Percentiles rank a stretch among this genome's conserved stretches.
Evolutionary conservation across 1,139 yeast species (phyloP).

Genomic region (Pichia sp.): DNA sequence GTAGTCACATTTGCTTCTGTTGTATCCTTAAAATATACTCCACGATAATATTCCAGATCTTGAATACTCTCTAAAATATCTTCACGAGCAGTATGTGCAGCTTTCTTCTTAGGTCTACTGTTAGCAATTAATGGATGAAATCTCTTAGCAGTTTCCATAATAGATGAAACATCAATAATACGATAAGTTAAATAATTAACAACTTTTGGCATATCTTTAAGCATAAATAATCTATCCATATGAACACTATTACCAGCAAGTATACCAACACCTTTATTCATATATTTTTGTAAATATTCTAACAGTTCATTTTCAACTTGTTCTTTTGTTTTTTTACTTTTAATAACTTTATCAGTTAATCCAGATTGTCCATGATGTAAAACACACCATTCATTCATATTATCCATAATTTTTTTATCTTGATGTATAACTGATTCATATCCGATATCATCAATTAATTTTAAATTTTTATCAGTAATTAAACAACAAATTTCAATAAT

Average conservation of each 20-base stretch:
- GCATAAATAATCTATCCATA: slow-evolving; percentile 83
- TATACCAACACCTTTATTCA: slow-evolving; percentile 50
- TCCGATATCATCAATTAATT: slow-evolving; percentile 59
- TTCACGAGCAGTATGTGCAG: slow-evolving; percentile 75
- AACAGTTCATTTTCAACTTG: slow-evolving; percentile 62
- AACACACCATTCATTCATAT: slow-evolving; percentile 83
- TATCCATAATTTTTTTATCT: slow-evolving; percentile 55
- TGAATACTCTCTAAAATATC: slow-evolving; percentile 87
- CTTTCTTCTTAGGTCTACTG: slow-evolving; percentile 36
- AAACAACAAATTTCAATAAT: slow-evolving; percentile 91
- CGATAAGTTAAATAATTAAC: slow-evolving; percentile 73
- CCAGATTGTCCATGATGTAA: slow-evolving; percentile 71
- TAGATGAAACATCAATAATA: slow-evolving; percentile 77
- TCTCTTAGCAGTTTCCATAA: slow-evolving; percentile 73
- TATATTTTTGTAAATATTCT: slow-evolving; percentile 50
- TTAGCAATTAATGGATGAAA: slow-evolving; percentile 55
- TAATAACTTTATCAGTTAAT: slow-evolving; percentile 60
- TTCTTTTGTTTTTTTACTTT: slow-evolving; percentile 46
- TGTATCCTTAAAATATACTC: slow-evolving; percentile 44
- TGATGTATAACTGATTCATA: slow-evolving; percentile 79
- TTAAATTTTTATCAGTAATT: slow-evolving; percentile 74
- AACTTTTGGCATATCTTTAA: slow-evolving; percentile 73
- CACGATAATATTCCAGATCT: slow-evolving; percentile 73
- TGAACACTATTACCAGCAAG: slow-evolving; percentile 91
- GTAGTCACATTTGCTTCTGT: not conserved